Conservation (phyloP, 2,329 filamentous ascomycete species). For the Phaeosphaeriaceae sp. region DNA sequence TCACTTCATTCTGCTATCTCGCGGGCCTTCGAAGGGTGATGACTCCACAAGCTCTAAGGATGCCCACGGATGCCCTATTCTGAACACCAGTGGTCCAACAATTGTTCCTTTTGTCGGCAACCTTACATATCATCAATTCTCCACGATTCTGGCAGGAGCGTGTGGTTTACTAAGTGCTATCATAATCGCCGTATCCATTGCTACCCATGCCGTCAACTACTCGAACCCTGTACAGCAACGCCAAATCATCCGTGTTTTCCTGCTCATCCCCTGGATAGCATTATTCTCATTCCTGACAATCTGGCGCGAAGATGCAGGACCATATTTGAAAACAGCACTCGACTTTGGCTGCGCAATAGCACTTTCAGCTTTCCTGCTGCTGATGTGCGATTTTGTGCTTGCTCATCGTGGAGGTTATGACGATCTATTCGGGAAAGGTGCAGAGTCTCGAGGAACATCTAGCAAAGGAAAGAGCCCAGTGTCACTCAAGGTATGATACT, state of each 20-base stretch:
- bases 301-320: conserved; percentile 21
- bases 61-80: conserved; percentile 20
- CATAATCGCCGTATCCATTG: conserved; percentile 19
- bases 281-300: conserved; percentile 34
- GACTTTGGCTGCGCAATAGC: conserved; percentile 41
- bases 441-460: conserved; percentile 15
- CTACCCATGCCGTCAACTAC: conserved; percentile 34
- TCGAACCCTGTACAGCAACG: conserved; percentile 38
- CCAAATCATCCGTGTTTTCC: conserved; percentile 35
- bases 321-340: conserved; percentile 26
- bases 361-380: conserved; percentile 34
- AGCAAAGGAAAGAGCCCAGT: conserved; percentile 19
- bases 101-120: conserved; percentile 29
- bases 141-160: conserved; percentile 28
- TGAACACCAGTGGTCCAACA: conserved; percentile 16
- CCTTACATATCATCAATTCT: conserved; percentile 33
- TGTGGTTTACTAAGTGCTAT: conserved; percentile 25
- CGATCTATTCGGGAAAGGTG: conserved; percentile 32
- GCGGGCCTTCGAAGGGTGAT: conserved; percentile 1
- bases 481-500: conserved; percentile 32
- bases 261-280: conserved; percentile 35
- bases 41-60: not conserved
- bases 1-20: not conserved
- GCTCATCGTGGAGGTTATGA: conserved; percentile 34
- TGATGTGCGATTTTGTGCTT: conserved; percentile 42